Base-by-base conservation (phyloP, 1,139 yeast genomes). In the Pichia sp. region DNA sequence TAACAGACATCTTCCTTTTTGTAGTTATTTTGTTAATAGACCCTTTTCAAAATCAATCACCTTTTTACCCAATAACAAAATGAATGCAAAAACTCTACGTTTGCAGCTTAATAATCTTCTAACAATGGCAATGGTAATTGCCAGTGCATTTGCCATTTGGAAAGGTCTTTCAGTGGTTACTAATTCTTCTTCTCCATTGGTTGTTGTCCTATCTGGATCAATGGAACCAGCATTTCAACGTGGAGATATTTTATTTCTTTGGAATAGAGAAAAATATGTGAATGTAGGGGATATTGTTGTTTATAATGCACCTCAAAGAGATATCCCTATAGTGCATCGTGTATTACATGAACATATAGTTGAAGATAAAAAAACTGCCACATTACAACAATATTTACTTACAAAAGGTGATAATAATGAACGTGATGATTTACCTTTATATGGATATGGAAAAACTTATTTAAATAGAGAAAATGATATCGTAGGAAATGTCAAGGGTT, bases 151-250 rank as follows among this genome's bases (percentile, higher is more conserved):
- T 66, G 86, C 92, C 79, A 78, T 88, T 54, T 92, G 97, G 95
- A 89, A 88, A 65, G 79, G 87, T 0, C 72, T 92, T 28, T 82
- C 90, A 1, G 73, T 92, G 5, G 73, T 83, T 2, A 75, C 96
- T 30, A 83, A 88, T 67, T 83, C 96, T 0, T 85, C 87, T 55
- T 87, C 97, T 2, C 99, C 99, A 25, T 81, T 92, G 39, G 98
- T 94, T 38, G 98, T 92, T 37, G 99, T 92, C 10, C 77, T 92
- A 43, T 88, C 97, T 1, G 99, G 98, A 5, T 92, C 97, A 1
- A 92, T 92, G 99, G 98, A 94, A 65, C 99, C 99, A 1, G 98
- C 98, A 0, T 94, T 94, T 74, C 97, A 92, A 67, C 79, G 98
- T 67, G 99, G 99, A 44, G 99, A 92, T 64, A 83, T 94, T 39